Evolutionary conservation across 805 yeast species (phyloP).

Genomic region (Sungouiozyma ichnusensis): DNA sequence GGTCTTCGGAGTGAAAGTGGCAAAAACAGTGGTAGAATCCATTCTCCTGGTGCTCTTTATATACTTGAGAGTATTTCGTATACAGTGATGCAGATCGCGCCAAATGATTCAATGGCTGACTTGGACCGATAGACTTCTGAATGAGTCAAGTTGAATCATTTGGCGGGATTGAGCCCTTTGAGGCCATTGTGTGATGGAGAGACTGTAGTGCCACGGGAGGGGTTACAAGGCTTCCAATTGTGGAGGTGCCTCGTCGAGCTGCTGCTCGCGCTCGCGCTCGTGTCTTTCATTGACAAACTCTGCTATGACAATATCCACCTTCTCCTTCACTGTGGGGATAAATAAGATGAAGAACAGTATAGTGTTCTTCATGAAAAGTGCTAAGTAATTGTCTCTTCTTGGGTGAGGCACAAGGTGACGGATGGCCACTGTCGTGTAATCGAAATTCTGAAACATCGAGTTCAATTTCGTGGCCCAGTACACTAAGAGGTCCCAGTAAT

Average conservation of each 20-base stretch:
- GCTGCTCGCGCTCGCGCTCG: neutral
- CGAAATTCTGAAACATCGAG: neutral
- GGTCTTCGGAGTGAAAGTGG: no score
- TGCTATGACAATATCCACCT: conserved; percentile 8
- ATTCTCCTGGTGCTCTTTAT: conserved; percentile 2
- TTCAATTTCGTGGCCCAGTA: neutral
- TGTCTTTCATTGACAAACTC: neutral
- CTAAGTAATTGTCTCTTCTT: conserved; percentile 8
- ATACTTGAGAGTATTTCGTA: neutral
- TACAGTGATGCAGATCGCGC: no score
- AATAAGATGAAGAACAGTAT: conserved; percentile 15
- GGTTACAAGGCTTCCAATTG: neutral
- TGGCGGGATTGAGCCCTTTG: no score
- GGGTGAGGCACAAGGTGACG: conserved; percentile 17
- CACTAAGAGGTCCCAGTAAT: neutral
- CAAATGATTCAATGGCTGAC: no score
- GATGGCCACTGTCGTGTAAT: neutral
- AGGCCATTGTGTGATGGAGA: no score
- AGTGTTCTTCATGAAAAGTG: conserved; percentile 15
- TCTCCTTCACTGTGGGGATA: conserved; percentile 12
- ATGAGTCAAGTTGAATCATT: no score
- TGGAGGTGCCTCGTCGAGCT: neutral
- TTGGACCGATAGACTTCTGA: no score
- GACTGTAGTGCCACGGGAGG: neutral
- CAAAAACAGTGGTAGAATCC: no score